Conservation (phyloP, 2,329 filamentous ascomycete species). For the Clonostachys byssicola region DNA sequence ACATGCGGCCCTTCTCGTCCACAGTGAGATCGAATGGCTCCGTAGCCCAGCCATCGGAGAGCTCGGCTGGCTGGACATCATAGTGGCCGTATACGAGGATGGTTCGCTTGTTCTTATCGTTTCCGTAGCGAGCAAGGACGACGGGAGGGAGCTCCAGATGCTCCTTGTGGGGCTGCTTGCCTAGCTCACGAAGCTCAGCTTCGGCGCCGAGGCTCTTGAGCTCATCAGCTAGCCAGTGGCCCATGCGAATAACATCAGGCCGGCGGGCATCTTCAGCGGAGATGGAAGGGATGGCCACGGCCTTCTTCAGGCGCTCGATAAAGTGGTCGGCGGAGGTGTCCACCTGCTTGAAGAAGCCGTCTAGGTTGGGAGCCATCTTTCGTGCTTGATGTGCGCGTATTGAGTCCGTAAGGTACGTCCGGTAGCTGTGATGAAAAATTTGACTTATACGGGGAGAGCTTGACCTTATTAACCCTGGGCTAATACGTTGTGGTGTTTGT, state of each 20-base stretch:
- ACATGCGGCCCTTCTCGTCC: slow-evolving; percentile 92
- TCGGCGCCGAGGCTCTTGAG: slow-evolving; percentile 79
- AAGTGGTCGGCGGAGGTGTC: slow-evolving; percentile 75
- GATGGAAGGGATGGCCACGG: slow-evolving; percentile 93
- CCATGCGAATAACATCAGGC: slow-evolving; percentile 94
- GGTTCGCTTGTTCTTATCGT: slow-evolving; percentile 87
- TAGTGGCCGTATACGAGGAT: slow-evolving; percentile 98
- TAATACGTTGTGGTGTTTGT: not conserved
- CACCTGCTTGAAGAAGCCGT: slow-evolving; percentile 90
- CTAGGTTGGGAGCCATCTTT: slow-evolving; percentile 87
- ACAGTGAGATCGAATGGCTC: slow-evolving; percentile 88
- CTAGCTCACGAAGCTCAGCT: slow-evolving; percentile 81
- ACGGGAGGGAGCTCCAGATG: slow-evolving; percentile 89
- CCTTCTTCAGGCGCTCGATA: slow-evolving; percentile 84
- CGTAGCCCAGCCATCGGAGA: slow-evolving; percentile 92
- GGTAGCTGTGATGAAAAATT: slow-evolving; percentile 13
- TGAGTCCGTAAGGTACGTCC: slow-evolving; percentile 48
- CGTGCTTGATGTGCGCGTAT: slow-evolving; percentile 55
- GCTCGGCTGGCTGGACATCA: slow-evolving; percentile 92
- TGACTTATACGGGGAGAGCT: slow-evolving; percentile 6
- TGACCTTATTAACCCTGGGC: not conserved
- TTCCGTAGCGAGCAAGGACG: slow-evolving; percentile 87
- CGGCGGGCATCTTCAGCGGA: slow-evolving; percentile 87
- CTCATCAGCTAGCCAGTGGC: slow-evolving; percentile 80
- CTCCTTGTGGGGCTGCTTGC: slow-evolving; percentile 89